These are phyloP conservation scores for Vanrija pseudolonga DNA, from an alignment of 1,284 basidiomycete species.

Conservation along the genomic window DNA sequence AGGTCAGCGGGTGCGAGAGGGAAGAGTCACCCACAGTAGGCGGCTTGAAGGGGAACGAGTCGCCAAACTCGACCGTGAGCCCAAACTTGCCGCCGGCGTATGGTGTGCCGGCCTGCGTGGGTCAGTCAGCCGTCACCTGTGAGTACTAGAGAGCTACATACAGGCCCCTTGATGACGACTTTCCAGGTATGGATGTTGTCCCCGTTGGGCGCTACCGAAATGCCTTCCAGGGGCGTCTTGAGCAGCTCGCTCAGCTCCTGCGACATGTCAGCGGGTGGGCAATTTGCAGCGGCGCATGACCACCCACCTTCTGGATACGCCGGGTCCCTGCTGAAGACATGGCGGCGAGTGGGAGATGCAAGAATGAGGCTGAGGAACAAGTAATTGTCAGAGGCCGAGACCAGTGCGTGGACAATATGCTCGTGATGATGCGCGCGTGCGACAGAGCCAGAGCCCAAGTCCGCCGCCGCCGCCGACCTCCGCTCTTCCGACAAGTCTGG, in stretches of 20 bases:
- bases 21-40: constrained; percentile 59
- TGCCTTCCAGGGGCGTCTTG: constrained; percentile 53
- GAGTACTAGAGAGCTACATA: constrained; percentile 34
- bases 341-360: background rate
- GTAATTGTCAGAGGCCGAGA: too few relatives aligned
- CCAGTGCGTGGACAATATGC: too few relatives aligned
- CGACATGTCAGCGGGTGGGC: background rate
- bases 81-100: constrained; percentile 80
- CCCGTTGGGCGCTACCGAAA: constrained; percentile 64
- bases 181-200: constrained; percentile 74
- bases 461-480: too few relatives aligned
- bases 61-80: constrained; percentile 66
- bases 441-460: too few relatives aligned
- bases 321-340: constrained; percentile 37
- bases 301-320: constrained; percentile 35
- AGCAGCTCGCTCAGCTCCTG: constrained; percentile 46
- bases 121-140: background rate
- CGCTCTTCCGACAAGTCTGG: too few relatives aligned
- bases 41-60: constrained; percentile 85
- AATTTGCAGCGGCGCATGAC: background rate
- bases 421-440: too few relatives aligned
- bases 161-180: constrained; percentile 69
- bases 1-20: background rate
- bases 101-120: constrained; percentile 64
- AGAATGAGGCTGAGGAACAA: background rate